A percentile compares a stretch with the other conserved stretches of the same genome.
phyloP scores from a whole-genome alignment of 305 asterid genomes.

The Nicotiana rustica region DNA sequence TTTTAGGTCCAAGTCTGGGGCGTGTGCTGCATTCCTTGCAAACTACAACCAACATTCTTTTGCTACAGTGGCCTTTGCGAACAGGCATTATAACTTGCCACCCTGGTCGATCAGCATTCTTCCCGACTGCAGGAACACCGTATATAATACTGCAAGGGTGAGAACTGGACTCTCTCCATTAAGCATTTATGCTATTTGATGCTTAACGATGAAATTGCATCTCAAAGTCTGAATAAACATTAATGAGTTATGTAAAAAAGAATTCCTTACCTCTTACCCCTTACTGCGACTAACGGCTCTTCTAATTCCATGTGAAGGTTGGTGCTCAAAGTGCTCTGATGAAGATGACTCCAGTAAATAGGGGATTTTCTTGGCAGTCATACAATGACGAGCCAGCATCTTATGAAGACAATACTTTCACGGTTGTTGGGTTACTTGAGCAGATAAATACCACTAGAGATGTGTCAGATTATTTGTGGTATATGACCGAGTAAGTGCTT shows the following conservation, averaged over 20 bases:
- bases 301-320: conserved; percentile 54
- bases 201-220: conserved; percentile 13
- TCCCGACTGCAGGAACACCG: conserved; percentile 94
- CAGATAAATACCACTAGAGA: conserved; percentile 97
- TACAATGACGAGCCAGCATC: conserved; percentile 41
- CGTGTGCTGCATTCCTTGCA: conserved; percentile 98
- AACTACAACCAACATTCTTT: conserved; percentile 77
- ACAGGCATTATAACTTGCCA: conserved; percentile 84
- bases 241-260: neutral
- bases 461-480: conserved; percentile 92
- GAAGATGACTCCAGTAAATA: conserved; percentile 82
- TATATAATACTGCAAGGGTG: conserved; percentile 97
- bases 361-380: conserved; percentile 64
- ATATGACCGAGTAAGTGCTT: conserved; percentile 85
- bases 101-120: conserved; percentile 99
- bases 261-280: neutral
- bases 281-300: neutral
- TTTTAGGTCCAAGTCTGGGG: conserved; percentile 65
- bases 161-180: conserved; percentile 38
- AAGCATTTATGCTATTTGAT: conserved; percentile 17
- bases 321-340: conserved; percentile 95
- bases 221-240: neutral
- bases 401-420: conserved; percentile 58
- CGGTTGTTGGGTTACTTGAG: conserved; percentile 84
- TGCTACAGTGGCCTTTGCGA: conserved; percentile 78